Conservation (phyloP, 2,329 filamentous ascomycete genomes). For the Monosporascus sp. region DNA sequence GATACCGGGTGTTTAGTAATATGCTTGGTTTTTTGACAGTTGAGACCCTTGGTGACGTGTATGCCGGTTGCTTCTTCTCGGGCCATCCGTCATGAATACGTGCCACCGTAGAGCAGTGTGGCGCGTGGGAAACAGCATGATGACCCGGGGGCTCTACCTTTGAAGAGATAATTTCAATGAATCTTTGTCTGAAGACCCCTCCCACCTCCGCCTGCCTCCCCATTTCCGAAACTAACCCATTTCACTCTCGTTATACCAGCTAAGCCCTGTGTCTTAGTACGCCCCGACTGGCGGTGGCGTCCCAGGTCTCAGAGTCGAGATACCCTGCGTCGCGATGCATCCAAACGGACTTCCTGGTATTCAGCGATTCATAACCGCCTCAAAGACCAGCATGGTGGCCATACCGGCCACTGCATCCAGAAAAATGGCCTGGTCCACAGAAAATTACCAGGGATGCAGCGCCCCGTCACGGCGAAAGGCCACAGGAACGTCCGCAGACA, state of each 20-base stretch:
- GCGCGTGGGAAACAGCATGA: no score
- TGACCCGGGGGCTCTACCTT: no score
- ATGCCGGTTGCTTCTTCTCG: no score
- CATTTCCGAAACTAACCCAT: no score
- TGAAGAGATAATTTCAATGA: no score
- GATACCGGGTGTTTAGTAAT: no score
- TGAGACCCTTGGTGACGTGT: no score
- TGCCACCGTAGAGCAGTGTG: no score
- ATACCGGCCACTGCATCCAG: slow-evolving; percentile 14
- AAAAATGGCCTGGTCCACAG: slow-evolving; percentile 19
- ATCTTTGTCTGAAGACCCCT: no score
- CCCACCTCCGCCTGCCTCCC: no score
- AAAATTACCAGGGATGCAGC: slow-evolving; percentile 1
- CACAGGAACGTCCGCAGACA: slow-evolving; percentile 21
- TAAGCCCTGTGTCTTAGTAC: slow-evolving; percentile 16
- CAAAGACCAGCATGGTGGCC: slow-evolving; percentile 20
- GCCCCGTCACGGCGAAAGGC: slow-evolving; percentile 25
- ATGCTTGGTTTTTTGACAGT: no score
- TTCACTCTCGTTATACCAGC: slow-evolving; percentile 10
- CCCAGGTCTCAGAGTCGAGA: slow-evolving; percentile 16
- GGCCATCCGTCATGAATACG: no score
- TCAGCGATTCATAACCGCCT: slow-evolving; percentile 18
- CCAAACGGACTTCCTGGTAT: slow-evolving; percentile 20
- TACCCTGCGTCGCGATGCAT: slow-evolving; percentile 7
- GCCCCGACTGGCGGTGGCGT: slow-evolving; percentile 20